A percentile compares a stretch with the other conserved stretches of the same genome.
Conservation (phyloP, 176 grass and related monocot genomes). For the Lolium rigidum region DNA sequence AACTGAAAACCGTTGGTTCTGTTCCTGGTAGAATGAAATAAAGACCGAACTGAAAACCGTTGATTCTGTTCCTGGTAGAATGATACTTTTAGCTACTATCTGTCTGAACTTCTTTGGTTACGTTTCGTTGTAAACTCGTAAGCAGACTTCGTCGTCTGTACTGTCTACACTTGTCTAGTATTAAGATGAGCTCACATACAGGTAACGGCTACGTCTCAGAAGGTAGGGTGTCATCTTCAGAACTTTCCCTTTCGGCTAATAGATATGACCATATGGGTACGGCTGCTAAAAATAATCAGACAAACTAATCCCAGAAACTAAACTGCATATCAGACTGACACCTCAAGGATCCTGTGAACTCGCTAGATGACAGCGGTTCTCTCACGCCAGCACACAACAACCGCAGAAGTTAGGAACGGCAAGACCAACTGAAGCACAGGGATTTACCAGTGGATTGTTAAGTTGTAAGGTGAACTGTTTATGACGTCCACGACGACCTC, state of each 20-base stretch:
- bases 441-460: slow-evolving; percentile 64
- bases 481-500: slow-evolving; percentile 46
- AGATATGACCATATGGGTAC: neutral
- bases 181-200: neutral
- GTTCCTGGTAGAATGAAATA: neutral
- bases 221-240: slow-evolving; percentile 52
- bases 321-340: slow-evolving; percentile 24
- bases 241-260: slow-evolving; percentile 33
- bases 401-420: too few species aligned
- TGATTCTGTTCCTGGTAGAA: neutral
- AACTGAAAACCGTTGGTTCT: neutral
- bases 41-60: neutral
- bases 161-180: slow-evolving; percentile 21
- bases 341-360: neutral
- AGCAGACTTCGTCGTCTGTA: neutral
- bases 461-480: slow-evolving; percentile 48
- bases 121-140: slow-evolving; percentile 6
- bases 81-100: slow-evolving; percentile 21
- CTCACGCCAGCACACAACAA: slow-evolving; percentile 7
- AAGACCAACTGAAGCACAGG: neutral
- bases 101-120: neutral
- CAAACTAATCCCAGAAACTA: slow-evolving; percentile 21
- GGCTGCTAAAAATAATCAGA: slow-evolving; percentile 6
- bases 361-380: slow-evolving; percentile 13
- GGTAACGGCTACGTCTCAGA: slow-evolving; percentile 25